Evolutionary conservation across 2,329 filamentous ascomycete genomes (phyloP), one percentile per base, ranked within the genome.

Genomic region (Colletotrichum sp.): DNA sequence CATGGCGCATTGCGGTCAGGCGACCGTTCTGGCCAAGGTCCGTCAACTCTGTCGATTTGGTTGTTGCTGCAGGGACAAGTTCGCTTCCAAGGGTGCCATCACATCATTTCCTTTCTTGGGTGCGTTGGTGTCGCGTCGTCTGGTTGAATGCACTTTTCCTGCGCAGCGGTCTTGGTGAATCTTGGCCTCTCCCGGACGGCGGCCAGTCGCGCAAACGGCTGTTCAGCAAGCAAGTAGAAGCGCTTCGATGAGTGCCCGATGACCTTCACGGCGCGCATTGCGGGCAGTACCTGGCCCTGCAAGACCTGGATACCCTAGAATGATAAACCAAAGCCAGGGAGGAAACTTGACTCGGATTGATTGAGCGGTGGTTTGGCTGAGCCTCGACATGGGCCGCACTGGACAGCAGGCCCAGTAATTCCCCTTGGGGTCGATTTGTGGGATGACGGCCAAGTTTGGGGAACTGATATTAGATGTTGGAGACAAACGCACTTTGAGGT

Each of bases 391-490:
- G 21, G 55, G 32, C 59, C 32, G 32, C 26, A 44, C 9, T 72
- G 36, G 36, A 55, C 30, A 36, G 49, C 30, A 64, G 72, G 57
- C 30, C 73, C 63, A 68, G 13, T 73, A 68, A 68, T 72, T 72
- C 73, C 73, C 73, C 73, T 72, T 66, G 55, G 73, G 73, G 73
- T 72, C 62, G 66, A 39, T 67, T 59, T 67, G 69, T 67, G 69
- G 73, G 57, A 44, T 64, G 55, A 4, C 26, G 44, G 63, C 73
- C 73, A 68, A 68, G 69, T 24, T 75, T 57, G 73, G 73, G 63
- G 69, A 72, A 72, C 10, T 30, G 52, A 66, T 28, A 34, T 21
- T 60, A 34, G 49, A 65, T 16, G 44, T 8, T 36, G 36, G 36
- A 62, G 26, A 34, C 24, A 62, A 52, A 63, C 39, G 60, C 36